Conservation (phyloP, 805 yeast species). For the Pichia phayaonensis region DNA sequence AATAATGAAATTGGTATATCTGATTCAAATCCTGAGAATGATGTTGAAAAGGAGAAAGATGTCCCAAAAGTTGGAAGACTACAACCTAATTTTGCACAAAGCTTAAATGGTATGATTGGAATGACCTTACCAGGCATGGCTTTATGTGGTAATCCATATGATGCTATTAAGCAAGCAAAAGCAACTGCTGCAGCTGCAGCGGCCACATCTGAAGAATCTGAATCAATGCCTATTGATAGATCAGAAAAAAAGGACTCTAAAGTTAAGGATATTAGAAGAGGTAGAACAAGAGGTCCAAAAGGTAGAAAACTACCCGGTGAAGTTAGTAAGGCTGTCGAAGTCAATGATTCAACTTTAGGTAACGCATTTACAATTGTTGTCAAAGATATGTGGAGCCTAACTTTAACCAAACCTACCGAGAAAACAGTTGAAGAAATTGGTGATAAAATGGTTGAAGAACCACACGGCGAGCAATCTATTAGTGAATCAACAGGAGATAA, state of each 20-base stretch:
- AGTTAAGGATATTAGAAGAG: slow-evolving; percentile 33
- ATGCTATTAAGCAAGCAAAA: slow-evolving; percentile 9
- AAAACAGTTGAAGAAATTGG: background rate
- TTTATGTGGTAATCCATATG: slow-evolving; percentile 12
- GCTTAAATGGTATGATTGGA: slow-evolving; percentile 49
- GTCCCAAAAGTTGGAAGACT: slow-evolving; percentile 18
- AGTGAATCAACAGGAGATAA: background rate
- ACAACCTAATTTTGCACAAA: slow-evolving; percentile 43
- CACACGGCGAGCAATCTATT: background rate
- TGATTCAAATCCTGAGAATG: background rate
- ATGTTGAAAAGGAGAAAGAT: background rate
- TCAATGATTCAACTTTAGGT: slow-evolving; percentile 27
- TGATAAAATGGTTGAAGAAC: background rate
- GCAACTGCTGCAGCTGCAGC: slow-evolving; percentile 6
- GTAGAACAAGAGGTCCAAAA: slow-evolving; percentile 66
- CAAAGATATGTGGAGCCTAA: slow-evolving; percentile 33
- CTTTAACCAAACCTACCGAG: slow-evolving; percentile 4
- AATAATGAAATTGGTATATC: slow-evolving; percentile 1
- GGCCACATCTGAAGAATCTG: slow-evolving; percentile 7
- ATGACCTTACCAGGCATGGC: slow-evolving; percentile 47
- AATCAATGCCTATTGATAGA: slow-evolving; percentile 7
- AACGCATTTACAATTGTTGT: slow-evolving; percentile 28
- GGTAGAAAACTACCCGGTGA: slow-evolving; percentile 61
- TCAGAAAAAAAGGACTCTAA: slow-evolving; percentile 8
- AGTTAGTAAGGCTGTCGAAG: slow-evolving; percentile 37